Conservation (phyloP, 345 rosid genomes). For the Erodium maritimum region DNA sequence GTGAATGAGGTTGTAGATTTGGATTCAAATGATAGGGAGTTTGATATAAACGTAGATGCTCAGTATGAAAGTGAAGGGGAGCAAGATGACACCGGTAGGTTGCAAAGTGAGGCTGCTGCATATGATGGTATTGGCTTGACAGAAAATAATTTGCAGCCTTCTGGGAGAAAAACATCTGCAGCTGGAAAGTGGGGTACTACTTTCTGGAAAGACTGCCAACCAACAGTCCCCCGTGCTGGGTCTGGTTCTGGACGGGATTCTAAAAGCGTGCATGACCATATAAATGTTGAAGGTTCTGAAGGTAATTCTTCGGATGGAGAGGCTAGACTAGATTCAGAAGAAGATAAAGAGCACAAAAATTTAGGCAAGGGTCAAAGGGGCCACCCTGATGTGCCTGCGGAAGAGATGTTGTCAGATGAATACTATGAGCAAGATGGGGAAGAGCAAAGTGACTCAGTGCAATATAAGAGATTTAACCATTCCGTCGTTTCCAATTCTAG, state of each 20-base stretch:
- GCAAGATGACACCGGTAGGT: constrained; percentile 37
- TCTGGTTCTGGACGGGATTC: constrained; percentile 72
- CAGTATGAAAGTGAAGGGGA: constrained; percentile 69
- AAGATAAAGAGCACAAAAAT: constrained; percentile 52
- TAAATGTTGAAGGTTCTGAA: constrained; percentile 40
- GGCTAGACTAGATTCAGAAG: constrained; percentile 47
- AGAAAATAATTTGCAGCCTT: constrained; percentile 38
- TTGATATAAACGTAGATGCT: constrained; percentile 64
- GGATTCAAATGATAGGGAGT: constrained; percentile 46
- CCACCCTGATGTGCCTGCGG: constrained; percentile 81
- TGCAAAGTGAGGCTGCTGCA: constrained; percentile 27
- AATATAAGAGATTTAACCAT: constrained; percentile 40
- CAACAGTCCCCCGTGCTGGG: constrained; percentile 44
- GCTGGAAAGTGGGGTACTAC: constrained; percentile 90
- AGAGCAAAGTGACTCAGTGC: constrained; percentile 70
- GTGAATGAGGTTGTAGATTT: constrained; percentile 38
- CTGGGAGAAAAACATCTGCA: constrained; percentile 54
- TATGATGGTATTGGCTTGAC: constrained; percentile 22
- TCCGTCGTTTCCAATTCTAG: constrained; percentile 43
- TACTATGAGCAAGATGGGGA: constrained; percentile 99
- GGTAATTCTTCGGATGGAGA: constrained; percentile 50
- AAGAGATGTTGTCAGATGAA: constrained; percentile 99
- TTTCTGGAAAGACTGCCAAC: constrained; percentile 98
- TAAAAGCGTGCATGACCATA: constrained; percentile 34
- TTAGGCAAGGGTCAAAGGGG: constrained; percentile 44